Base-by-base conservation (phyloP, 148 eudicot genomes). In the Fagopyrum homotropicum region DNA sequence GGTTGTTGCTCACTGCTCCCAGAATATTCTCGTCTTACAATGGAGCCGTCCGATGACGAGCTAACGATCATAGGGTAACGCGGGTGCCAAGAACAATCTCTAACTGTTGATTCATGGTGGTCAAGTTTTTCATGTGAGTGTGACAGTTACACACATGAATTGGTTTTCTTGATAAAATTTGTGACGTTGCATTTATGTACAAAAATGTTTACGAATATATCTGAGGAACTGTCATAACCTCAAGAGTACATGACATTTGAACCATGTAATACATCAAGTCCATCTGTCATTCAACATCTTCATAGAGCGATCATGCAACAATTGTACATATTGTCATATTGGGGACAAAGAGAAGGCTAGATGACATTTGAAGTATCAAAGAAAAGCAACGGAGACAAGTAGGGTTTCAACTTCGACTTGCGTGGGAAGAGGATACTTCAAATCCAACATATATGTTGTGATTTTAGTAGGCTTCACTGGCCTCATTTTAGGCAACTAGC, bases 41-140 rank as follows among this genome's bases (percentile, higher is more conserved):
- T 69, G 64, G 51, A 57, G 16, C 95, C 95, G 57, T 92, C 95
- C 95, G 92, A 92, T 10, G 95, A 85, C 19, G 97, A 92, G 77
- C 93, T 92, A 14, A 88, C 77, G 0, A 92, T 54, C 83, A 75
- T 86, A n/a, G 97, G 97, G 81, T 83, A 80, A 77, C 19, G 63
- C 5, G 97, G 97, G 79, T 92, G 97, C 97, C 97, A 92, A 76
- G 85, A 83, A 63, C 95, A 88, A 71, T 92, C 97, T 73, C 97
- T 84, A n/a, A 90, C 90, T 0, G 88, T 77, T 3, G 87, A 81
- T 47, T 82, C 85, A 77, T 92, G 97, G 77, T 78, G 87, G 57
- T 82, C 86, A 2, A 92, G 91, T 70, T 77, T 90, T 22, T 35
- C 40, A 35, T 35, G 40, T 35, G 40, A 0, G 2, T 35, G 40